Conservation (phyloP, 768 basidiomycete genomes). For the Scleroderma citrinum region DNA sequence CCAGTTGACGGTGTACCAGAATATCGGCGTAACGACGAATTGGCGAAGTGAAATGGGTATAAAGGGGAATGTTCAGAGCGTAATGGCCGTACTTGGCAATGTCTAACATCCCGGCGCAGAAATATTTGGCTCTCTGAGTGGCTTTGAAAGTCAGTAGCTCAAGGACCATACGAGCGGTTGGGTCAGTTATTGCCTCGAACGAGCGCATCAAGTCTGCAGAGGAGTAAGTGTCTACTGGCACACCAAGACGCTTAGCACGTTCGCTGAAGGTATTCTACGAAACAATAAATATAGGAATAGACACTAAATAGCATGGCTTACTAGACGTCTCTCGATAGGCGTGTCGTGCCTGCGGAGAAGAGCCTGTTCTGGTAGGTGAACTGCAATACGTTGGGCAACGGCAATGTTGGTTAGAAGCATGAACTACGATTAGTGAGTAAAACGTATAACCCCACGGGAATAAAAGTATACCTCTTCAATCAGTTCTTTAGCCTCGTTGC, state of each 20-base stretch:
- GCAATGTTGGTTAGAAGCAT: constrained; percentile 91
- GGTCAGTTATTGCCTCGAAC: constrained; percentile 67
- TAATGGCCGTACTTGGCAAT: constrained; percentile 97
- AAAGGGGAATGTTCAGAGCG: constrained; percentile 83
- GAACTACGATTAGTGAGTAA: constrained; percentile 46
- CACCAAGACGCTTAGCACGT: constrained; percentile 79
- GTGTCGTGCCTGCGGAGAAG: constrained; percentile 90
- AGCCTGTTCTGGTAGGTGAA: constrained; percentile 95
- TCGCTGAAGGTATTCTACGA: constrained; percentile 67
- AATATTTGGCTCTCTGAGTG: constrained; percentile 95
- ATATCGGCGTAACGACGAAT: constrained; percentile 93
- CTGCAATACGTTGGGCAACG: constrained; percentile 89
- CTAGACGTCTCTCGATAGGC: constrained; percentile 88
- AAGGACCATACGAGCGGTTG: constrained; percentile 69
- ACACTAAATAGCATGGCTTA: constrained; percentile 30
- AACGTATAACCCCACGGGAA: neutral
- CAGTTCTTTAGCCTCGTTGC: constrained; percentile 68
- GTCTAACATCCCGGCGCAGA: constrained; percentile 98
- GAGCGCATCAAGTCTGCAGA: constrained; percentile 81
- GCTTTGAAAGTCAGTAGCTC: constrained; percentile 84
- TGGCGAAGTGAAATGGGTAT: constrained; percentile 91
- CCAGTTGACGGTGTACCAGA: constrained; percentile 93
- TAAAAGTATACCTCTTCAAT: constrained; percentile 74
- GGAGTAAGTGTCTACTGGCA: constrained; percentile 73
- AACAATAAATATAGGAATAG: constrained; percentile 2